These are phyloP conservation scores for Dactylellina haptotyla DNA, from an alignment of 2,329 filamentous ascomycete genomes.

Conservation along the genomic window DNA sequence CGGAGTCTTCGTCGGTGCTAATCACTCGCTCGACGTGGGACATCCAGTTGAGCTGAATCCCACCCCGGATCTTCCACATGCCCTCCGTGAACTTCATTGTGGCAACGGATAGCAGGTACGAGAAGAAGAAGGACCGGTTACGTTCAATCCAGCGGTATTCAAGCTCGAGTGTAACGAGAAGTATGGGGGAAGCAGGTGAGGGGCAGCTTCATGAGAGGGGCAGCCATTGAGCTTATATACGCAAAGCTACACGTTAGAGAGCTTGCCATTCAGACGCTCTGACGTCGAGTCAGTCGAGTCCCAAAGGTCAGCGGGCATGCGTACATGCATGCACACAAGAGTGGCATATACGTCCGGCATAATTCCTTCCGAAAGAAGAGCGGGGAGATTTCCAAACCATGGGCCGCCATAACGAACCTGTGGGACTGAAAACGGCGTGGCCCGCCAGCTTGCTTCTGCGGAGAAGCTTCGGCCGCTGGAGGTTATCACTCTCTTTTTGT, in stretches of 20 bases:
- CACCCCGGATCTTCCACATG: slow-evolving; percentile 56
- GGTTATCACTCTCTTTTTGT: slow-evolving; percentile 5
- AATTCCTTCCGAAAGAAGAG: slow-evolving; percentile 39
- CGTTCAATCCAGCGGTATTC: no score
- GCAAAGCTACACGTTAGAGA: neutral
- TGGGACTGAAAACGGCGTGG: slow-evolving; percentile 13
- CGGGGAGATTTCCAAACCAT: slow-evolving; percentile 25
- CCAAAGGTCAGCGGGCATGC: neutral
- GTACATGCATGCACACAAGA: neutral
- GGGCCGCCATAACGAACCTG: slow-evolving; percentile 17
- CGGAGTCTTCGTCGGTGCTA: slow-evolving; percentile 20
- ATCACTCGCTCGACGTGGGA: slow-evolving; percentile 54
- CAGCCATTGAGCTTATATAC: slow-evolving; percentile 27
- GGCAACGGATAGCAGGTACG: neutral
- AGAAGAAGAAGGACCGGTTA: neutral
- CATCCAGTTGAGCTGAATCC: slow-evolving; percentile 56
- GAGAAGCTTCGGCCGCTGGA: slow-evolving; percentile 47
- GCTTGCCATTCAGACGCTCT: neutral
- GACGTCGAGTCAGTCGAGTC: neutral
- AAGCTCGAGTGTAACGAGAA: no score
- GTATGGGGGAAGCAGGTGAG: slow-evolving; percentile 5
- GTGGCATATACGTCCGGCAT: slow-evolving; percentile 32
- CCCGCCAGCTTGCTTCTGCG: no score
- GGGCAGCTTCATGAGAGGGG: neutral
- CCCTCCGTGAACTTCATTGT: slow-evolving; percentile 57